Percentiles rank a stretch among this genome's conserved stretches.
Conservation (phyloP, 257 asterid species). For the Lantana camara region DNA sequence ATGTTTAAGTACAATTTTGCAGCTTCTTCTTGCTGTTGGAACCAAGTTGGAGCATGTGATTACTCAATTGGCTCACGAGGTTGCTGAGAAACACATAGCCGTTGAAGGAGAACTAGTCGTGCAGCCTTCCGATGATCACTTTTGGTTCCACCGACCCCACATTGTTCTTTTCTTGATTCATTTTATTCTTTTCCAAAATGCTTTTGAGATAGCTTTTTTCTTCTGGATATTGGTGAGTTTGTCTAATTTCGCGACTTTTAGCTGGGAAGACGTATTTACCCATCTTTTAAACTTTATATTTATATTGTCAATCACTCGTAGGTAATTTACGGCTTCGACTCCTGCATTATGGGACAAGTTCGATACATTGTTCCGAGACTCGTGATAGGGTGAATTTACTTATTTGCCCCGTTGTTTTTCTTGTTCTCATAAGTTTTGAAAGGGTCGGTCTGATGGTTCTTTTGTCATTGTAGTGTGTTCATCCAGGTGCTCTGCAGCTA, state of each 20-base stretch:
- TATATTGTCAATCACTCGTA: constrained; percentile 21
- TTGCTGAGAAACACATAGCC: constrained; percentile 93
- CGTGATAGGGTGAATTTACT: constrained; percentile 64
- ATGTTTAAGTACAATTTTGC: neutral
- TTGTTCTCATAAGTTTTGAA: neutral
- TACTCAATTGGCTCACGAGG: constrained; percentile 83
- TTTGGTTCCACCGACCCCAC: constrained; percentile 85
- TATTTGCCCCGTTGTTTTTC: neutral
- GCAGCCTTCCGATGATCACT: constrained; percentile 85
- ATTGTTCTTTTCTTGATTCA: constrained; percentile 83
- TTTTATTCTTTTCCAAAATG: constrained; percentile 94
- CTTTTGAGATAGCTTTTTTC: constrained; percentile 97
- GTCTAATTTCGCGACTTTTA: neutral
- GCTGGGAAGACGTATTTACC: neutral
- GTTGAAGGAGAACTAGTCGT: constrained; percentile 94
- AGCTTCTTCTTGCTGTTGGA: constrained; percentile 94
- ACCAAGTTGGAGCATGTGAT: constrained; percentile 95
- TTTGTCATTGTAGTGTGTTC: constrained; percentile 53
- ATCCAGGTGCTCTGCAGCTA: constrained; percentile 95
- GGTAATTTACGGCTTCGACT: constrained; percentile 88
- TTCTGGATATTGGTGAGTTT: constrained; percentile 92
- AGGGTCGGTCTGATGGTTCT: constrained; percentile 9
- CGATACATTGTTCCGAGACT: constrained; percentile 80
- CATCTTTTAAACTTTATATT: neutral
- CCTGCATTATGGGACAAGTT: constrained; percentile 97